phyloP scores from a whole-genome alignment of 2,329 filamentous ascomycete genomes.

The Alternaria tenuissima region DNA sequence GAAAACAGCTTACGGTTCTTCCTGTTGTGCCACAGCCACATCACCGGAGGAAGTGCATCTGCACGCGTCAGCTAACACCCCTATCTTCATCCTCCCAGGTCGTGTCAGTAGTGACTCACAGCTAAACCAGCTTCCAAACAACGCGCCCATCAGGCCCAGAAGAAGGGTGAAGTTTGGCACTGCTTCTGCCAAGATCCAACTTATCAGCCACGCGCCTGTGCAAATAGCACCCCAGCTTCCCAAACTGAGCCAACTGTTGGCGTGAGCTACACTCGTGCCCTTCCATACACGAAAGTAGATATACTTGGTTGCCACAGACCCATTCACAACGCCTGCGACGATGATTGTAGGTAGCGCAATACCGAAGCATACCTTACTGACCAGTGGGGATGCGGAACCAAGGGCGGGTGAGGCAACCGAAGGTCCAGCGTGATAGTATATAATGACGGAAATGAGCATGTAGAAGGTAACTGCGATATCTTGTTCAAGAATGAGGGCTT shows the following conservation, averaged over 20 bases:
- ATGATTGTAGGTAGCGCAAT: slow-evolving; percentile 75
- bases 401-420: slow-evolving; percentile 72
- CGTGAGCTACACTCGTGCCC: slow-evolving; percentile 57
- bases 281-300: slow-evolving; percentile 71
- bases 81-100: neutral
- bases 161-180: slow-evolving; percentile 75
- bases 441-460: slow-evolving; percentile 70
- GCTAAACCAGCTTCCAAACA: slow-evolving; percentile 75
- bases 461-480: slow-evolving; percentile 68
- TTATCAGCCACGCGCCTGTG: slow-evolving; percentile 64
- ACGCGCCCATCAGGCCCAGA: slow-evolving; percentile 66
- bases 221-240: slow-evolving; percentile 68
- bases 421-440: slow-evolving; percentile 72
- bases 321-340: slow-evolving; percentile 75
- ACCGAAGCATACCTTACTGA: slow-evolving; percentile 72
- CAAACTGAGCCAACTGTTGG: slow-evolving; percentile 33
- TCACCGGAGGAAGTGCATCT: slow-evolving; percentile 54
- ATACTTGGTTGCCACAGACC: slow-evolving; percentile 71
- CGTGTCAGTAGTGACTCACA: slow-evolving; percentile 45
- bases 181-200: slow-evolving; percentile 73
- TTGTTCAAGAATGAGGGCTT: slow-evolving; percentile 70
- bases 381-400: slow-evolving; percentile 63
- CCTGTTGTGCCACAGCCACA: slow-evolving; percentile 60
- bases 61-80: slow-evolving; percentile 1
- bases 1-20: slow-evolving; percentile 47